Base-by-base conservation (phyloP, 176 grass and related monocot species). In the Hyparrhenia diplandra region DNA sequence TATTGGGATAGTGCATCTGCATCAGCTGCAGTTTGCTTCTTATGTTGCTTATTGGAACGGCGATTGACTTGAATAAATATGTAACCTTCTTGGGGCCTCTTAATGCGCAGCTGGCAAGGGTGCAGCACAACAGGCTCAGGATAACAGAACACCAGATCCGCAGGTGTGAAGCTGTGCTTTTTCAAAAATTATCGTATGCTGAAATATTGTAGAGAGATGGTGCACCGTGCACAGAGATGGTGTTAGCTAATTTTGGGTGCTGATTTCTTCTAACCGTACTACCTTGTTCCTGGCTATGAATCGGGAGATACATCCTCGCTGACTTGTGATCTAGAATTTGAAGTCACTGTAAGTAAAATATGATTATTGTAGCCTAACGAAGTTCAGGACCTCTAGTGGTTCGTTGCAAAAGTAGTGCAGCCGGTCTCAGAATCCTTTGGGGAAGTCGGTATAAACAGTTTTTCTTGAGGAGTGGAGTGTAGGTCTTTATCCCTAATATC, bases 181-280 rank as follows among this genome's bases (percentile, higher is more conserved):
- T 28, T 10, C 32, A 18, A 11, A 71, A 82, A 73, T 65, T 77
- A 82, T 73, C 13, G 27, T 36, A 29, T 78, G 29, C 73, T 37
- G 23, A 82, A 78, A 37, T 71, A 21, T 55, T 57, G 67, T 58
- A 43, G 41, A 43, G 41, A 43, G 66, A 35, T 71, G 64, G 20
- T 69, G 71, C 77, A 81, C 66, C 52, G 20, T 69, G 77, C 82
- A 81, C 66, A 85, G 60, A 60, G n/a, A 82, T 77, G 58, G 35
- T 57, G 21, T 58, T 66, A 28, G 18, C 49, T 78, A 67, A 35
- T 78, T 82, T 67, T 47, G 67, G 45, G 65, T 63, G 67, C 49
- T 61, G 39, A 86, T 72, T 73, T 78, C 64, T 31, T 85, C 79
- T 89, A 86, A 86, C 79, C 58, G 67, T 64, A 16, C 35, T 77